phyloP scores from a whole-genome alignment of 345 rosid genomes.

The Eutrema heterophyllum region DNA sequence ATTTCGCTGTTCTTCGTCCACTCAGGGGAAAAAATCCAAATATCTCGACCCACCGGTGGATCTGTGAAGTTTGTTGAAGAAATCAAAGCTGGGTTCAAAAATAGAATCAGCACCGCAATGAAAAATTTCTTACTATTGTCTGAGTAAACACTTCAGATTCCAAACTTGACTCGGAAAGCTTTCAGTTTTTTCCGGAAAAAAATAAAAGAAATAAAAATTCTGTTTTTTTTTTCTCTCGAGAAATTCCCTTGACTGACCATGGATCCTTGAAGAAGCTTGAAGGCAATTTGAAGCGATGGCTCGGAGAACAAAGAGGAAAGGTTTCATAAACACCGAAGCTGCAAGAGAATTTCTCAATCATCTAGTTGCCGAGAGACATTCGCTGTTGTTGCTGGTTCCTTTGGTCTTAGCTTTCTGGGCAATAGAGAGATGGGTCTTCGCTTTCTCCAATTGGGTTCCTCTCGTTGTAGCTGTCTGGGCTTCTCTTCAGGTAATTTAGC shows the following conservation, averaged over 20 bases:
- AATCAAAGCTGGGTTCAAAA: neutral
- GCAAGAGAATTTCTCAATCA: conserved; percentile 48
- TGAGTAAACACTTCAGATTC: neutral
- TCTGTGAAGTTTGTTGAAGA: conserved; percentile 26
- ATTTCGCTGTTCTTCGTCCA: neutral
- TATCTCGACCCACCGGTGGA: conserved; percentile 10
- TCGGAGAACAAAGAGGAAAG: conserved; percentile 39
- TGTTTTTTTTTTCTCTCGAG: neutral
- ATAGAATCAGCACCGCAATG: neutral
- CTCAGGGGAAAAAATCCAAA: neutral
- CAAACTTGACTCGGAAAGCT: neutral
- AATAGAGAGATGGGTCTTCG: conserved; percentile 83
- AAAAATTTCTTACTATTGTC: neutral
- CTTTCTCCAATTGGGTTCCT: conserved; percentile 91
- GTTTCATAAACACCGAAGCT: conserved; percentile 38
- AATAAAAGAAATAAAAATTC: neutral
- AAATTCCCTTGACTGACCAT: neutral
- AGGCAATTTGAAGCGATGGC: conserved; percentile 36
- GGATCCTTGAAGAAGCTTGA: conserved; percentile 26
- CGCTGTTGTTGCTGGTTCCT: conserved; percentile 52
- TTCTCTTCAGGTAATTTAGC: conserved; percentile 57
- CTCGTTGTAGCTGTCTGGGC: conserved; percentile 88
- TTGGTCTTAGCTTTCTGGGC: conserved; percentile 62
- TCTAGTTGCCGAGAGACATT: conserved; percentile 59
- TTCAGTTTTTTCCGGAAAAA: neutral